phyloP scores from a whole-genome alignment of 805 yeast genomes.

The Starmerella khaoyaiensis region DNA sequence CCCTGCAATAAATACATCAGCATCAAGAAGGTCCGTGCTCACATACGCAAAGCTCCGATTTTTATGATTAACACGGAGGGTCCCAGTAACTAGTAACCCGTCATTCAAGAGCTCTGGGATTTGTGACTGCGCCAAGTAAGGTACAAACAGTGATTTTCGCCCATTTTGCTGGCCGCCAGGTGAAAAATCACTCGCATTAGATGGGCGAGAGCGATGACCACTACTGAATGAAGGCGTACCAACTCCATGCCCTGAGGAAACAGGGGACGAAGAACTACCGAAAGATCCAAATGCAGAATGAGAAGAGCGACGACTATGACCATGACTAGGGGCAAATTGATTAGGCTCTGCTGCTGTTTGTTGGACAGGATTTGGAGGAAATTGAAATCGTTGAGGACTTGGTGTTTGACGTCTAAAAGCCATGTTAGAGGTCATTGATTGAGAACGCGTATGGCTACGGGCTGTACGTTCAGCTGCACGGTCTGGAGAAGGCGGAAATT shows the following conservation, averaged over 20 bases:
- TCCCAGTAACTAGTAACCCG: slow-evolving; percentile 86
- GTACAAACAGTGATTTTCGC: slow-evolving; percentile 71
- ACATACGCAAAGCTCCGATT: slow-evolving; percentile 97
- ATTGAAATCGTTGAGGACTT: slow-evolving; percentile 20
- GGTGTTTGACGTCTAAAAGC: slow-evolving; percentile 22
- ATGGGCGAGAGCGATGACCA: slow-evolving; percentile 16
- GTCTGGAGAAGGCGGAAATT: slow-evolving; percentile 39
- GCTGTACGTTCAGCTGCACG: slow-evolving; percentile 3
- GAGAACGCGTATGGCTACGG: slow-evolving; percentile 16
- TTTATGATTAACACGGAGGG: slow-evolving; percentile 84
- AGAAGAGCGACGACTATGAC: neutral
- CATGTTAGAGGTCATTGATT: slow-evolving; percentile 8
- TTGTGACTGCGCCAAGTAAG: slow-evolving; percentile 86
- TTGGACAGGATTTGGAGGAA: slow-evolving; percentile 11
- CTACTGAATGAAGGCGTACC: slow-evolving; percentile 1
- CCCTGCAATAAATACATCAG: slow-evolving; percentile 95
- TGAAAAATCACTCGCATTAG: slow-evolving; percentile 15
- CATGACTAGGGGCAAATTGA: too few relatives aligned
- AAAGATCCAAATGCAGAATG: neutral
- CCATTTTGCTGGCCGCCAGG: slow-evolving; percentile 2
- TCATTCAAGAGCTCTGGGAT: slow-evolving; percentile 80
- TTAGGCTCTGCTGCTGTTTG: neutral
- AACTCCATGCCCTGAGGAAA: slow-evolving; percentile 1
- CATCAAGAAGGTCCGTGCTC: slow-evolving; percentile 88
- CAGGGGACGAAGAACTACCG: neutral